Percentiles rank a stretch among this genome's conserved stretches.
phyloP scores from a whole-genome alignment of 1,284 basidiomycete genomes.

The Pisolithus thermaeus region DNA sequence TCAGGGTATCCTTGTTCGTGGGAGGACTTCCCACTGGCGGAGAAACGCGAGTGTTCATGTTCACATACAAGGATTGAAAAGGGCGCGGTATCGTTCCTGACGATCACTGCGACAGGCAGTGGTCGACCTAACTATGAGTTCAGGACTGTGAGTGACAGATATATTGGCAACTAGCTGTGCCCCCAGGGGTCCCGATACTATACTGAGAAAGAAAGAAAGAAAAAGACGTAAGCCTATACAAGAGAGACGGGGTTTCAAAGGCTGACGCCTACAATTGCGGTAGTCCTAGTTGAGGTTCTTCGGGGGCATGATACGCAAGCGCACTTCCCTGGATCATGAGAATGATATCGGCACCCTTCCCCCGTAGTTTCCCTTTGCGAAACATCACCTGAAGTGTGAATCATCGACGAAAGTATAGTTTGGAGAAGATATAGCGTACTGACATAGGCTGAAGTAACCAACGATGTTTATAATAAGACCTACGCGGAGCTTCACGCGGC shows the following conservation, averaged over 20 bases:
- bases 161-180: constrained; percentile 69
- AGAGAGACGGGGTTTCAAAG: neutral
- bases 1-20: no score
- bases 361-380: constrained; percentile 47
- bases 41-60: no score
- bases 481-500: no score
- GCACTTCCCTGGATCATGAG: constrained; percentile 88
- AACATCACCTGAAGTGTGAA: neutral
- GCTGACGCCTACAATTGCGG: constrained; percentile 41
- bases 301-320: constrained; percentile 71
- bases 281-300: constrained; percentile 75
- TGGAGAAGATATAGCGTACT: constrained; percentile 33
- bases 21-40: no score
- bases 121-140: constrained; percentile 74
- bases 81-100: constrained; percentile 38
- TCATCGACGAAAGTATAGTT: neutral
- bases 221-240: neutral
- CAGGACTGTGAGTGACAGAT: constrained; percentile 74
- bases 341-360: constrained; percentile 60
- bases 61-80: neutral
- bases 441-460: constrained; percentile 38
- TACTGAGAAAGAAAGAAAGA: neutral
- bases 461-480: no score
- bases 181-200: constrained; percentile 72
- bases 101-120: constrained; percentile 55